Percentiles rank a stretch among this genome's conserved stretches.
Conservation (phyloP, 1,284 basidiomycete genomes). For the Coniferiporia weirii region DNA sequence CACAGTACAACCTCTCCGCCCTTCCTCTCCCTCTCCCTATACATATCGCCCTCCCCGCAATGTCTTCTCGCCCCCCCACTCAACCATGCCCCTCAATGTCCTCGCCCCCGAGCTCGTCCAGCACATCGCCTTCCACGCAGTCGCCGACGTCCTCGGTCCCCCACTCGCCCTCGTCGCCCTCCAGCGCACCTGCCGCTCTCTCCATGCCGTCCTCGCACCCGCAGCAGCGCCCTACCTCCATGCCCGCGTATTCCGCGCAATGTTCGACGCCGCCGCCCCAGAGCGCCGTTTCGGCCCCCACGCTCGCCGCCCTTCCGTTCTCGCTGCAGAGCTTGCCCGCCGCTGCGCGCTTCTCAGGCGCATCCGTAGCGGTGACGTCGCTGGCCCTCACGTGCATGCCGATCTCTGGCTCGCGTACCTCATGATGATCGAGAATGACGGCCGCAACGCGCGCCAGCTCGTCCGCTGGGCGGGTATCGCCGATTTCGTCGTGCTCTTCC, state of each 20-base stretch:
- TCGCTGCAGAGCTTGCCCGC: conserved; percentile 35
- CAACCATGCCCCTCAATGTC: not conserved
- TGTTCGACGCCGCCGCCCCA: conserved; percentile 38
- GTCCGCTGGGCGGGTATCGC: conserved; percentile 36
- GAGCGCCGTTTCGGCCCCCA: conserved; percentile 29
- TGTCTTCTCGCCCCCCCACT: not conserved
- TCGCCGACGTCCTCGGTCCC: conserved; percentile 28
- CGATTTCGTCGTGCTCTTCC: conserved; percentile 34
- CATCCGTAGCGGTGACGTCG: conserved; percentile 32
- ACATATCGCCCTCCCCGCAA: not conserved
- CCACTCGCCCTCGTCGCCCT: conserved; percentile 30
- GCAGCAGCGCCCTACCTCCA: conserved; percentile 30
- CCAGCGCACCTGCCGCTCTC: conserved; percentile 31
- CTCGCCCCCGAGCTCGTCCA: conserved; percentile 29
- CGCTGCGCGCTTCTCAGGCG: conserved; percentile 40
- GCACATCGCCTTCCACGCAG: conserved; percentile 30
- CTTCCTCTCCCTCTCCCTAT: not conserved
- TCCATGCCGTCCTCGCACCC: conserved; percentile 24
- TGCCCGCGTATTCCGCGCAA: conserved; percentile 32
- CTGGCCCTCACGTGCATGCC: conserved; percentile 33
- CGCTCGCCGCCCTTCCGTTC: conserved; percentile 22
- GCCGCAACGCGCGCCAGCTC: conserved; percentile 51
- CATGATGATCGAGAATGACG: conserved; percentile 56
- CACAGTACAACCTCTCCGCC: not conserved
- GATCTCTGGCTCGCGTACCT: conserved; percentile 54